A percentile compares a stretch with the other conserved stretches of the same genome.
Evolutionary conservation across 2,329 filamentous ascomycete genomes (phyloP).

Genomic region (Cladosporium sp.): DNA sequence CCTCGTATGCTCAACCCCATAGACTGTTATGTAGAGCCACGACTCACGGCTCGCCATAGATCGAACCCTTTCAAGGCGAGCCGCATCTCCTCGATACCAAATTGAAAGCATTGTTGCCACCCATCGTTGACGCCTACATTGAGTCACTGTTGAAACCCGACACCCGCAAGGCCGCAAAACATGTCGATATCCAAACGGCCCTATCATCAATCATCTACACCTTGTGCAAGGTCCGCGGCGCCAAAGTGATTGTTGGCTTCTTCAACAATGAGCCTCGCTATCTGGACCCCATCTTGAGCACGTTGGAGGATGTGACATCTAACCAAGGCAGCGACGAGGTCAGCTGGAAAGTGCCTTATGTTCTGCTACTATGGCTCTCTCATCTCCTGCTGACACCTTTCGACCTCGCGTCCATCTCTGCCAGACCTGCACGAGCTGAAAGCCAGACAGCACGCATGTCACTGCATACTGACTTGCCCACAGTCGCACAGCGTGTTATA

Average conservation of each 20-base stretch:
- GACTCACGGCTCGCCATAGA: constrained; percentile 40
- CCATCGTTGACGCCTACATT: constrained; percentile 75
- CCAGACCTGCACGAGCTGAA: background rate
- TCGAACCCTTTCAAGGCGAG: constrained; percentile 93
- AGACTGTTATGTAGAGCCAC: background rate
- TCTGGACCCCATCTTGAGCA: constrained; percentile 73
- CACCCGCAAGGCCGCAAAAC: constrained; percentile 25
- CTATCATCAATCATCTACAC: constrained; percentile 81
- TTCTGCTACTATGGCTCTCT: constrained; percentile 78
- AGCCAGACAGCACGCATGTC: background rate
- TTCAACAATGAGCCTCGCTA: constrained; percentile 86
- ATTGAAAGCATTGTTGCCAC: constrained; percentile 72
- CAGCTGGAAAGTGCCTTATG: constrained; percentile 83
- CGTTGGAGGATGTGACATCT: constrained; percentile 30
- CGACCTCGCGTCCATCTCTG: constrained; percentile 81
- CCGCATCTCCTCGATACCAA: constrained; percentile 89
- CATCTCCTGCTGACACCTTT: constrained; percentile 71
- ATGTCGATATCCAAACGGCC: constrained; percentile 61
- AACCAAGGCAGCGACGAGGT: constrained; percentile 15
- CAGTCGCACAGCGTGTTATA: constrained; percentile 70
- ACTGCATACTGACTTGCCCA: constrained; percentile 65
- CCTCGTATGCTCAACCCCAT: constrained; percentile 32
- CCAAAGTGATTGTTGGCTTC: constrained; percentile 90
- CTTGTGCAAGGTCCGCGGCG: constrained; percentile 90
- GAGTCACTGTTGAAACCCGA: constrained; percentile 57